Evolutionary conservation across 139 green algal species (phyloP), one percentile per base, ranked within the genome.

Genomic region (Picochlorum sp.): DNA sequence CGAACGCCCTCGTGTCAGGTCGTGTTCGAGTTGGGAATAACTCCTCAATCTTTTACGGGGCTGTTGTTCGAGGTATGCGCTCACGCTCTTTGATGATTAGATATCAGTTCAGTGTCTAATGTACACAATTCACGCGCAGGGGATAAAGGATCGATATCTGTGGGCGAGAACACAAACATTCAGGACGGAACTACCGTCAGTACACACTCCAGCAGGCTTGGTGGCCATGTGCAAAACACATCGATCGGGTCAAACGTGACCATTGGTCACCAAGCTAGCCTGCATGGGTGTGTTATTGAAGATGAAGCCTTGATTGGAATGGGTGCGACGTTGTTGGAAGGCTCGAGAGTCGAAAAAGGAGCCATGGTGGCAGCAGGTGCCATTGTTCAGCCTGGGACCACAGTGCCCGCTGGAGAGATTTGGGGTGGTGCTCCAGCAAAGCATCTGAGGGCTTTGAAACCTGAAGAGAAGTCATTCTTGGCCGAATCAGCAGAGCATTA

Each of bases 251-350:
- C 83, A 49, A 76, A 88, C 30, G 94, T 98, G 23, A 96, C 94
- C 2, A 66, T 95, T 13, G 89, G 87, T 3, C 89, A 96, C 61
- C 75, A 76, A 21, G 88, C 83, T 1, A 78, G 81, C 9, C 64
- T 98, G 49, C 83, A 92, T 45, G 89, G 88, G n/a, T 95, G 83
- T 75, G 92, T 75, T 2, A 76, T 98, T 13, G 88, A 86, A 14
- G 88, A 97, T 75, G 83, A 87, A 14, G 70, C 59, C 20, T 83
- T 98, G 10, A 83, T 98, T 13, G 93, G 93, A 67, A 98, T 98
- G 75, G 87, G 86, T n/a, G 83, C 94, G 7, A 88, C 89, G 1
- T 38, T 98, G 23, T 71, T 86, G 30, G 82, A 97, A 51, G 88
- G 88, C 10, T 77, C 62, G 5, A 72, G 21, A 44, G 56, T 97